These are phyloP conservation scores for Nemania sp. DNA, from an alignment of 2,329 filamentous ascomycete species.

Conservation along the genomic window DNA sequence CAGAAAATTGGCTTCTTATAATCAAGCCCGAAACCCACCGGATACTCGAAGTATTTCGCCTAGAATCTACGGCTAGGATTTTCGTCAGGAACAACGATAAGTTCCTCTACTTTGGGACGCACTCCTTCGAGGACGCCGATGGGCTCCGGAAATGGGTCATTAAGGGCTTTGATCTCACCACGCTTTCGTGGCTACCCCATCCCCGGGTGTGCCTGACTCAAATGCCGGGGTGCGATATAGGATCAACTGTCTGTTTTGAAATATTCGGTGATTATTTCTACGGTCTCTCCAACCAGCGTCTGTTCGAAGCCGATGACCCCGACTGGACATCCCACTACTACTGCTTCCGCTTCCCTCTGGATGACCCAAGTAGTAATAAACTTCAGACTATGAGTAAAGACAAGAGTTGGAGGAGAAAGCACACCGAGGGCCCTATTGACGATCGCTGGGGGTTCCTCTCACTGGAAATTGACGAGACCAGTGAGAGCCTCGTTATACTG, in stretches of 20 bases:
- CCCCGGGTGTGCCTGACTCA: constrained; percentile 57
- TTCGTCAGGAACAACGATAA: constrained; percentile 68
- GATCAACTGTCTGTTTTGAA: constrained; percentile 72
- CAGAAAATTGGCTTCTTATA: constrained; percentile 58
- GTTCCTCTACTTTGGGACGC: constrained; percentile 69
- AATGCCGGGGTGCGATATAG: constrained; percentile 67
- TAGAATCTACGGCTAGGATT: constrained; percentile 57
- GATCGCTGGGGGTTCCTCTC: constrained; percentile 73
- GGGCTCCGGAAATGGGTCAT: constrained; percentile 68
- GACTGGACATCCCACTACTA: constrained; percentile 73
- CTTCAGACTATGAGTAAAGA: constrained; percentile 50
- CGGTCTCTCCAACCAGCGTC: constrained; percentile 68
- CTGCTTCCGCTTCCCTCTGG: constrained; percentile 65
- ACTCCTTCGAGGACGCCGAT: constrained; percentile 57
- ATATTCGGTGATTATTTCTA: constrained; percentile 70
- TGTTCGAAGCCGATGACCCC: constrained; percentile 64
- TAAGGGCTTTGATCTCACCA: constrained; percentile 54
- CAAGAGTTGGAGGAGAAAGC: constrained; percentile 67
- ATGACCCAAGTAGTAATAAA: constrained; percentile 45
- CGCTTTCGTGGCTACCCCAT: constrained; percentile 45
- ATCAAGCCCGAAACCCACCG: constrained; percentile 48
- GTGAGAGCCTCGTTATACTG: constrained; percentile 62
- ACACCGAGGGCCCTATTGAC: constrained; percentile 72
- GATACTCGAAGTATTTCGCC: constrained; percentile 47
- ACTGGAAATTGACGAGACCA: constrained; percentile 63